Evolutionary conservation across 2,329 filamentous ascomycete species (phyloP), one percentile per base, ranked within the genome.

Genomic region (Aspergillus quadricinctus): DNA sequence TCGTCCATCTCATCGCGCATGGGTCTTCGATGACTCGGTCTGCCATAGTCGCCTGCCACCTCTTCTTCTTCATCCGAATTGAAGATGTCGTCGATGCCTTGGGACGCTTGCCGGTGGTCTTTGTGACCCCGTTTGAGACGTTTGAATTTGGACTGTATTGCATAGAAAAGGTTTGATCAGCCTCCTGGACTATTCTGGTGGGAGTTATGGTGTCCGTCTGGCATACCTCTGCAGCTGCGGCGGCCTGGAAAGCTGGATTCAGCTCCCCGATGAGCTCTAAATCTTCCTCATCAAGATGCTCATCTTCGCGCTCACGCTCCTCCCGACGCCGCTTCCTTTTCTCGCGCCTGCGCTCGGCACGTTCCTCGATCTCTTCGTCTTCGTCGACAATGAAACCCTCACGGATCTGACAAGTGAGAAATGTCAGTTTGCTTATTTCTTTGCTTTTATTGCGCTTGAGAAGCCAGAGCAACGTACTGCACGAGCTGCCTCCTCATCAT

Each of bases 371-470:
- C 54, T 91, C 88, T 64, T 91, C 88, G 59, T 93, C 92, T 68
- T 96, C 92, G 68, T 96, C 91, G 61, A 96, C 91, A 63, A 99
- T 97, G 77, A 97, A 99, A 27, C 92, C 93, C 78, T 96, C 92
- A 52, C 89, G 89, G 62, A 96, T 84, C 92, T 96, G 67, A 25
- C 10, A 10, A 40, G 29, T 49, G 48, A 57, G 52, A 55, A 31
- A 54, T 45, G 57, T 69, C 53, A 64, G 61, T 61, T 57, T 57
- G 25, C 25, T 48, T 55, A n/a, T 51, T 23, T 23, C 25, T 7
- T 14, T 3, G 14, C 1, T 23, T 7, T 25, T 10, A 23, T 25
- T 40, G 37, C 23, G 10, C 31, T 28, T 11, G 17, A 11, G 9
- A 19, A 10, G 31, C 9, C 19, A 28, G 28, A 35, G 29, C 58